These are phyloP conservation scores for Fusarium luffae DNA, from an alignment of 2,329 filamentous ascomycete species.

Conservation along the genomic window DNA sequence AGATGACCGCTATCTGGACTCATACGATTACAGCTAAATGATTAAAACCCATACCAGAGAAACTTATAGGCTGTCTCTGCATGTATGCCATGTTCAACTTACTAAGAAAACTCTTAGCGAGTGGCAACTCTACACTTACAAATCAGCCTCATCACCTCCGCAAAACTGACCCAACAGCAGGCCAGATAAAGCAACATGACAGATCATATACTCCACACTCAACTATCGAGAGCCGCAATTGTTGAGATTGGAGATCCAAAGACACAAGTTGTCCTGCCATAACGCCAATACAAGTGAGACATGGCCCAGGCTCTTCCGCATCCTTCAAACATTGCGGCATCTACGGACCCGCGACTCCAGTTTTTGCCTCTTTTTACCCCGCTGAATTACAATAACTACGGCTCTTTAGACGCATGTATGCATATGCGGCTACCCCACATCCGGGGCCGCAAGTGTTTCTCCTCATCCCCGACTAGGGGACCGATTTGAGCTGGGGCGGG, in stretches of 20 bases:
- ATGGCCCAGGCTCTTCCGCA: slow-evolving; percentile 6
- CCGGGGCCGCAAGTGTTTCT: slow-evolving; percentile 36
- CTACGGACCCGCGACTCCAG: slow-evolving; percentile 34
- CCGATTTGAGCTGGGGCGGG: slow-evolving; percentile 16
- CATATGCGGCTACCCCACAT: slow-evolving; percentile 35
- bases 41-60: not conserved
- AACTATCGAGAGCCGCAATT: slow-evolving; percentile 37
- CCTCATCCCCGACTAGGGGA: slow-evolving; percentile 35
- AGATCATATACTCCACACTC: slow-evolving; percentile 28
- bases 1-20: not conserved
- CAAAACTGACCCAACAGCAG: slow-evolving; percentile 6
- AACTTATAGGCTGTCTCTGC: not conserved
- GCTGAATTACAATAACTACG: slow-evolving; percentile 21
- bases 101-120: slow-evolving; percentile 2
- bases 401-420: slow-evolving; percentile 1
- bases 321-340: slow-evolving; percentile 14
- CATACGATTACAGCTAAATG: not conserved
- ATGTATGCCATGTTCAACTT: not conserved
- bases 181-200: slow-evolving; percentile 15
- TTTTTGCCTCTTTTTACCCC: slow-evolving; percentile 33
- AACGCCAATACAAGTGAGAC: slow-evolving; percentile 6
- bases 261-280: not conserved
- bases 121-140: slow-evolving; percentile 4
- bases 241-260: slow-evolving; percentile 32
- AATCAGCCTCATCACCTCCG: slow-evolving; percentile 12